Evolutionary conservation across 1,284 basidiomycete genomes (phyloP), one percentile per base, ranked within the genome.

Genomic region (Ganoderma boninense): DNA sequence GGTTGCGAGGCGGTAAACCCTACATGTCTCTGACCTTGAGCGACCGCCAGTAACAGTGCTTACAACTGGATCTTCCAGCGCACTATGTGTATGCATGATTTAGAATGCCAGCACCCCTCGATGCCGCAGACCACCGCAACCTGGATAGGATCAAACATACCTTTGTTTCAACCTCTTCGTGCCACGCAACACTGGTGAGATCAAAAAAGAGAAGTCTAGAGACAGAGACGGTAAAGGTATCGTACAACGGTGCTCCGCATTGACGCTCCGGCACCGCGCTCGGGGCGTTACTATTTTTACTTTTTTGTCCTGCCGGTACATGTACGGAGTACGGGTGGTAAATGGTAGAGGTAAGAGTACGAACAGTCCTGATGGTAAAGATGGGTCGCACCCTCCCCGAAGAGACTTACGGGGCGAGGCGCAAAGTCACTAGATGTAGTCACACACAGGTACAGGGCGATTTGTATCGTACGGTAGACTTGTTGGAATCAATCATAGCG

Each of bases 391-490:
- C 20, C 44, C 20, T 6, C 44, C 18, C 44, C 44, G 18, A 7
- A 5, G 49, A 38, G 38, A 38, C 38, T 38, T 5, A 26, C 2
- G 23, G 23, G 49, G 23, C 23, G 49, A 26, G 49, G 10, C 29
- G 54, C 23, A 35, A 43, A 29, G 60, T 62, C 60, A 43, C 40
- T 43, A 57, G 32, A 29, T 60, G 38, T 40, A 40, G 32, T 23
- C n/a, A n/a, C 23, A 40, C 59, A n/a, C 38, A 23, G 59, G 20
- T 18, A 20, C 35, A 35, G 7, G 38, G 26, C 20, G 7, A 26
- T 20, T 18, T 62, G 60, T 62, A 62, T n/a, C 40, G n/a, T 62
- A 62, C 40, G 60, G 23, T 62, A 42, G 54, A 35, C 18, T 43
- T n/a, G 40, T 26, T 43, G 40, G 14, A 62, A 40, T 16, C 20